phyloP scores from a whole-genome alignment of 148 eudicot genomes.

The Chenopodium album region DNA sequence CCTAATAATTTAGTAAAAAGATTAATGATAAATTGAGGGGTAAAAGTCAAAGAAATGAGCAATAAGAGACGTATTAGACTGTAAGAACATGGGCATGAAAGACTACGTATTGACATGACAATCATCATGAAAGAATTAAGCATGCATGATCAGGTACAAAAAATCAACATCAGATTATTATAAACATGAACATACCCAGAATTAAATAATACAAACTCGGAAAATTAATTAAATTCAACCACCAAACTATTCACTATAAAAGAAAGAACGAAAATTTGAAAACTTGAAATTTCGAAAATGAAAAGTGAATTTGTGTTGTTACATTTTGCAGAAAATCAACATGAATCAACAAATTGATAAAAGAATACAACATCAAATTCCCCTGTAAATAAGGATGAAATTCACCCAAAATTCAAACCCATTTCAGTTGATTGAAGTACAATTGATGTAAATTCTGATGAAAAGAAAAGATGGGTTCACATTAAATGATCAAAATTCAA shows the following conservation, averaged over 20 bases:
- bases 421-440: not conserved
- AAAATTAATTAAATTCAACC: not conserved
- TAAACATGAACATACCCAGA: not conserved
- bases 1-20: not conserved
- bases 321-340: not conserved
- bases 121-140: slow-evolving; percentile 1
- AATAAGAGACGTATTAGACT: not conserved
- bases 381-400: not conserved
- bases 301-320: not conserved
- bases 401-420: not conserved
- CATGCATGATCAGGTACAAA: slow-evolving; percentile 4
- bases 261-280: not conserved
- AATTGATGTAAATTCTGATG: not conserved
- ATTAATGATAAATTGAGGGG: not conserved
- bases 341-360: not conserved
- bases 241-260: not conserved
- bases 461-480: slow-evolving; percentile 6
- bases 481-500: not conserved
- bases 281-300: not conserved
- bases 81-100: not conserved
- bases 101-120: slow-evolving; percentile 1
- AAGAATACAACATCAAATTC: not conserved
- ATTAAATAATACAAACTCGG: not conserved
- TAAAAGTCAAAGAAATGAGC: not conserved
- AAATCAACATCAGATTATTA: slow-evolving; percentile 1